phyloP scores from a whole-genome alignment of 2,329 filamentous ascomycete species.

The Alternaria viburni region DNA sequence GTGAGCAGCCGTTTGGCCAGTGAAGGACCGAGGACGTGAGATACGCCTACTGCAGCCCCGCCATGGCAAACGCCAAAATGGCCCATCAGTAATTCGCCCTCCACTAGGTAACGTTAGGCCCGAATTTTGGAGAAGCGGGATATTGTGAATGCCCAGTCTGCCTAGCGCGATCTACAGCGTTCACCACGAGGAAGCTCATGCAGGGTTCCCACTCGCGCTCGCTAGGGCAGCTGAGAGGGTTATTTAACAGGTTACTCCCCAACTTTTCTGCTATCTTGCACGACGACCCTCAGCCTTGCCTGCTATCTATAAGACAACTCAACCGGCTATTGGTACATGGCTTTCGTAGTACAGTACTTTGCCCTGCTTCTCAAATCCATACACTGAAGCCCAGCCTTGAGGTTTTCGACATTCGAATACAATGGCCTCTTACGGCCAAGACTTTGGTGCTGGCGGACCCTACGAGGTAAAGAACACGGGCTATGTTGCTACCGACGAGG shows the following conservation, averaged over 20 bases:
- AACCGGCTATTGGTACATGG: slow-evolving; percentile 32
- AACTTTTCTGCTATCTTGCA: slow-evolving; percentile 12
- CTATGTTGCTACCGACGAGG: slow-evolving; percentile 26
- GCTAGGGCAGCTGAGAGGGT: slow-evolving; percentile 27
- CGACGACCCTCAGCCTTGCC: slow-evolving; percentile 9
- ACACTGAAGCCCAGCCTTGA: slow-evolving; percentile 23
- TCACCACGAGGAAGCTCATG: slow-evolving; percentile 17
- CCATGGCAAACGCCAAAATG: slow-evolving; percentile 2
- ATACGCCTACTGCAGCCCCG: slow-evolving; percentile 3
- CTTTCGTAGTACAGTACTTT: slow-evolving; percentile 43
- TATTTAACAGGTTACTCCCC: slow-evolving; percentile 30
- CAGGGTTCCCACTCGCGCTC: slow-evolving; percentile 16
- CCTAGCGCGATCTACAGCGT: slow-evolving; percentile 14
- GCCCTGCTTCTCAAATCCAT: slow-evolving; percentile 45
- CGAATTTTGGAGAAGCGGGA: slow-evolving; percentile 8
- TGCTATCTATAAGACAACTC: slow-evolving; percentile 7
- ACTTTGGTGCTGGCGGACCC: slow-evolving; percentile 28
- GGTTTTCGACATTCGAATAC: slow-evolving; percentile 2
- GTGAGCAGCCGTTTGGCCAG: neutral
- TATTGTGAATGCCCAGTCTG: slow-evolving; percentile 12
- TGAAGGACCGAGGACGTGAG: neutral
- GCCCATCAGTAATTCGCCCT: slow-evolving; percentile 12
- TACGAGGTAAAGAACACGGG: slow-evolving; percentile 21
- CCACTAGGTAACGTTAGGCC: neutral
- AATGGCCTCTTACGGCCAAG: slow-evolving; percentile 47